Percentiles rank a stretch among this genome's conserved stretches.
phyloP scores from a whole-genome alignment of 768 basidiomycete species.

The Termitomyces sp. region DNA sequence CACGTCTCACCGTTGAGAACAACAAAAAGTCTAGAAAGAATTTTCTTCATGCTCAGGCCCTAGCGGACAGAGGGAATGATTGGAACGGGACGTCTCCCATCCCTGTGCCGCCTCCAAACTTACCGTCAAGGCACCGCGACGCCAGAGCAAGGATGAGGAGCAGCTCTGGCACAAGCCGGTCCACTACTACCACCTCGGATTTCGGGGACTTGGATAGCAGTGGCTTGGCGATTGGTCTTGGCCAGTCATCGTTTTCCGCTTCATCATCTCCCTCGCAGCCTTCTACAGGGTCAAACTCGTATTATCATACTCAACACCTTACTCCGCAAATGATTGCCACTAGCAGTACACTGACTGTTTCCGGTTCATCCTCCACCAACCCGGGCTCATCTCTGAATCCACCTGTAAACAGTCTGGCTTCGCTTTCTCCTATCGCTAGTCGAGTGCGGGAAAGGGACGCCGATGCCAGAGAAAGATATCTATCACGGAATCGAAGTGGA shows the following conservation, averaged over 20 bases:
- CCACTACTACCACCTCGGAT: constrained; percentile 68
- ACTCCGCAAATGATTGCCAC: constrained; percentile 24
- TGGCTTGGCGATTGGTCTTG: constrained; percentile 32
- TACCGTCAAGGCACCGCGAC: constrained; percentile 41
- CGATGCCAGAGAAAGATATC: constrained; percentile 83
- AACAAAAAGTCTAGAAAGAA: constrained; percentile 72
- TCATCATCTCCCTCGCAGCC: constrained; percentile 63
- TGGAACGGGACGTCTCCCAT: constrained; percentile 40
- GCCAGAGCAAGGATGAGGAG: constrained; percentile 59
- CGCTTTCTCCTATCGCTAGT: constrained; percentile 71
- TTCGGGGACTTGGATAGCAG: constrained; percentile 56
- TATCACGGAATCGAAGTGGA: constrained; percentile 77
- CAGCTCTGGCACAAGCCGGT: constrained; percentile 72
- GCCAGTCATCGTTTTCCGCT: constrained; percentile 49
- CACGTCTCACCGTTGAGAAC: constrained; percentile 69
- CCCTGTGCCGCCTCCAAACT: constrained; percentile 30
- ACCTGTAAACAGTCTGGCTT: constrained; percentile 31
- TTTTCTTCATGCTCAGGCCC: constrained; percentile 55
- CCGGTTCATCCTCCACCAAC: constrained; percentile 27
- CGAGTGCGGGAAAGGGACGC: constrained; percentile 83
- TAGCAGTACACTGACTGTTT: constrained; percentile 24
- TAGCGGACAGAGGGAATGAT: constrained; percentile 61
- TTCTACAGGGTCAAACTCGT: constrained; percentile 38
- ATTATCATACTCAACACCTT: constrained; percentile 28
- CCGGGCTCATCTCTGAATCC: constrained; percentile 29